Base-by-base conservation (phyloP, 805 yeast genomes). In the Metschnikowia lachancei region DNA sequence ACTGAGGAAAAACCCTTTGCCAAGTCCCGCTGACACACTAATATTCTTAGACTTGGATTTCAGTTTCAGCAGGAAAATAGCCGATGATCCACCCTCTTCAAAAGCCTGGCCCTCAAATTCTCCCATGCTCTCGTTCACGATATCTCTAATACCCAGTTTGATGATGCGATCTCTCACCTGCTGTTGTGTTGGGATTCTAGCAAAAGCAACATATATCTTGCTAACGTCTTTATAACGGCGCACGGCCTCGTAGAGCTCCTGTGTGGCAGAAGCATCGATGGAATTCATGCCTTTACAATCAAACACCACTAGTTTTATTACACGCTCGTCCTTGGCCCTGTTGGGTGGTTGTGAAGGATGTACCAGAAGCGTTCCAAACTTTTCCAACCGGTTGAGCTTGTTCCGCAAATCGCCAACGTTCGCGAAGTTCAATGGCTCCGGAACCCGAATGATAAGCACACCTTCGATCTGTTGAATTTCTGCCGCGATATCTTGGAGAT, bases 371-470 rank as follows among this genome's bases (percentile, higher is more conserved):
- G 95, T 81, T 0, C 96, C 95, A 57, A 86, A 87, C 44, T 78
- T 67, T 60, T 90, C 96, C 24, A 90, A 67, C 36, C 96, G 70
- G 36, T 75, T 69, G 47, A 90, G 67, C 31, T 92, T 71, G 46
- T 78, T 72, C 50, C 84, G 81, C 50, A 90, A 69, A 55, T 87
- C 95, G 22, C 85, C 85, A 7, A 91, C 77, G 62, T 91, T 90
- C 33, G 95, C 88, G 64, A 90, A 90, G 4, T 91, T 87, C 49
- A 90, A 70, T 1, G 97, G 96, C 59, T 90, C 97, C 0, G 96
- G 90, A 36, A 90, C 78, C 52, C 83, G 85, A 31, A 90, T 85
- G 24, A 89, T 80, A 30, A 91, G 69, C 45, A 90, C 85, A 0
- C 89, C 90, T 53, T 83, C 87, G 40, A 85, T 70, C 33, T 71